phyloP scores from a whole-genome alignment of 2,329 filamentous ascomycete species.

The Sarocladiaceae sp. region DNA sequence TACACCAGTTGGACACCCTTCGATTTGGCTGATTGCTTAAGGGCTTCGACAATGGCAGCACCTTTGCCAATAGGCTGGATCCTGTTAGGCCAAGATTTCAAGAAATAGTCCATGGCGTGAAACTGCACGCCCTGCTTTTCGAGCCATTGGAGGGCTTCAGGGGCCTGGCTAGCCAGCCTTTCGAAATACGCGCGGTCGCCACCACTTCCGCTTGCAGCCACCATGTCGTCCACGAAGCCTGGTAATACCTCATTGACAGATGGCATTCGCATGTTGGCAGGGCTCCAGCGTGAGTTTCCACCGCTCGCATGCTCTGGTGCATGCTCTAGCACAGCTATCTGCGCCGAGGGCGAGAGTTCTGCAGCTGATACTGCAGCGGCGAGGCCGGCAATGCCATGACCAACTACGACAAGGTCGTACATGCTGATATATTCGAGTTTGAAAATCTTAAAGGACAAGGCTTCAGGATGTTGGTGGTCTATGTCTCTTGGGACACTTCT shows the following conservation, averaged over 20 bases:
- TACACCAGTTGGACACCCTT: conserved; percentile 12
- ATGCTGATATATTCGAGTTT: conserved; percentile 12
- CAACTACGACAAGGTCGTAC: conserved; percentile 12
- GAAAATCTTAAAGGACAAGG: conserved; percentile 11
- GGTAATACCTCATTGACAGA: conserved; percentile 12
- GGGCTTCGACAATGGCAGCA: conserved; percentile 12
- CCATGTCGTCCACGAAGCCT: conserved; percentile 12
- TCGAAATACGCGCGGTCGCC: conserved; percentile 11
- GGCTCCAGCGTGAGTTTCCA: conserved; percentile 12
- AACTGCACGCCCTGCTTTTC: conserved; percentile 11
- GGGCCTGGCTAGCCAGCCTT: conserved; percentile 11
- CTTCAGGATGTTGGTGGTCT: background rate
- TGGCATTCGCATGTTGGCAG: conserved; percentile 11
- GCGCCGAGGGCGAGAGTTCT: conserved; percentile 11
- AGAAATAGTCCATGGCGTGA: conserved; percentile 12
- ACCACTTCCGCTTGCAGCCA: conserved; percentile 12
- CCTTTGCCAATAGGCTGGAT: conserved; percentile 12
- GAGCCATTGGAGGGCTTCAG: conserved; percentile 12
- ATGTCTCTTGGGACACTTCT: background rate
- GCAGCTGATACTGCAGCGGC: conserved; percentile 11
- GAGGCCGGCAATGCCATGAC: conserved; percentile 12
- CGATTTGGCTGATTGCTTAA: conserved; percentile 12
- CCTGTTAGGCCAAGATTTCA: conserved; percentile 12
- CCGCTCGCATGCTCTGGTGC: conserved; percentile 11
- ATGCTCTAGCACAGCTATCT: conserved; percentile 12